Conservation (phyloP, 805 yeast genomes). For the Candida oleophila region DNA sequence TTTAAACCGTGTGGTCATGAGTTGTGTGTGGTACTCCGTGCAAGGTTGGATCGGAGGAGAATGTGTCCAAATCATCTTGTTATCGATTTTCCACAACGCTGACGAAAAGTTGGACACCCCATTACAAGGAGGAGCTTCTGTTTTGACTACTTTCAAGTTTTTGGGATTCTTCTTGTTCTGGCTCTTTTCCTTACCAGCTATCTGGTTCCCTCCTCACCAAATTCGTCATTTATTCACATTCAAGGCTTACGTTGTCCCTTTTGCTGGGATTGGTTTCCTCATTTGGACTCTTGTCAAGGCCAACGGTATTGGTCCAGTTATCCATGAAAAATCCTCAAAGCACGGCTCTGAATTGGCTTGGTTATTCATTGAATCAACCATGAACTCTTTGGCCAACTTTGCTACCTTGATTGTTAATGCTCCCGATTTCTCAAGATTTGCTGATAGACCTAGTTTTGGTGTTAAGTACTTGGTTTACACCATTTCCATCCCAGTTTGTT, state of each 20-base stretch:
- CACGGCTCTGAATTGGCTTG: slow-evolving; percentile 68
- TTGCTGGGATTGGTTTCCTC: slow-evolving; percentile 80
- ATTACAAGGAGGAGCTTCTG: slow-evolving; percentile 50
- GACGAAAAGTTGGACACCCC: slow-evolving; percentile 65
- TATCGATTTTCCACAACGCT: slow-evolving; percentile 53
- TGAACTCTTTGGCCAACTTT: slow-evolving; percentile 83
- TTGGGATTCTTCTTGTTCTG: slow-evolving; percentile 80
- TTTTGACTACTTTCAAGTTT: slow-evolving; percentile 61
- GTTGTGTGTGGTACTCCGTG: slow-evolving; percentile 84
- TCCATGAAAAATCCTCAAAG: slow-evolving; percentile 53
- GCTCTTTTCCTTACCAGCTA: slow-evolving; percentile 74
- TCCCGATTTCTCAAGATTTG: slow-evolving; percentile 86
- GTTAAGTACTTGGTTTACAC: slow-evolving; percentile 46
- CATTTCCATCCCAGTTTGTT: slow-evolving; percentile 71
- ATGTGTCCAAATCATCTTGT: slow-evolving; percentile 74
- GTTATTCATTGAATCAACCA: slow-evolving; percentile 76
- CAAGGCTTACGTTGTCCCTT: slow-evolving; percentile 75
- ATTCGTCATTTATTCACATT: slow-evolving; percentile 82
- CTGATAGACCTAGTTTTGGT: slow-evolving; percentile 44
- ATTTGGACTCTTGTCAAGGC: slow-evolving; percentile 84
- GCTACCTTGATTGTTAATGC: slow-evolving; percentile 87
- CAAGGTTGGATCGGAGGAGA: slow-evolving; percentile 85
- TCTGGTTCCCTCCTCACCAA: slow-evolving; percentile 79
- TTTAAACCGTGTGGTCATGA: slow-evolving; percentile 83
- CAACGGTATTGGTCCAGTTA: slow-evolving; percentile 73